Evolutionary conservation across 148 eudicot genomes (phyloP).

Genomic region (Chenopodium berlandieri): DNA sequence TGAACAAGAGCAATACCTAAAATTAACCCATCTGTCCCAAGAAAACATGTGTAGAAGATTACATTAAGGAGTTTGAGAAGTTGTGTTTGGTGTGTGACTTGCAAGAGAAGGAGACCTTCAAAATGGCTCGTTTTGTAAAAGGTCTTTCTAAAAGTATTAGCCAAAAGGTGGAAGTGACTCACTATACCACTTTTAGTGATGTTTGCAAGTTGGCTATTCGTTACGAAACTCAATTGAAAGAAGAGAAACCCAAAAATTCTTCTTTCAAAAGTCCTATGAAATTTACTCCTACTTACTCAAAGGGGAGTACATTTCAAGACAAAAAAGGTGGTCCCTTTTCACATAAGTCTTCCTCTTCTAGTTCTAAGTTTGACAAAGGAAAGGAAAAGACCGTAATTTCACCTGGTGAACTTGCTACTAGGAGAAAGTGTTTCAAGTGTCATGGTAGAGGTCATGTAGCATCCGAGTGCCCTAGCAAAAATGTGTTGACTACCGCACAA

Average conservation of each 20-base stretch:
- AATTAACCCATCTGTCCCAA: too few species aligned
- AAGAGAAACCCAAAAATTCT: background rate
- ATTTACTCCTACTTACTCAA: background rate
- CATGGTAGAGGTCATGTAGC: background rate
- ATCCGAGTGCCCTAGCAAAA: background rate
- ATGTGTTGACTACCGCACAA: background rate
- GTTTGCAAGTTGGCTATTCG: background rate
- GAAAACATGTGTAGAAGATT: too few species aligned
- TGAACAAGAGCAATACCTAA: too few species aligned
- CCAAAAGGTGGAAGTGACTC: background rate
- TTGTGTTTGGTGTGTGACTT: too few species aligned
- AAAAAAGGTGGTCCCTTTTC: background rate
- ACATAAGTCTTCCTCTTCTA: background rate
- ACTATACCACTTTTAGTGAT: background rate
- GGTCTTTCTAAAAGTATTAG: background rate
- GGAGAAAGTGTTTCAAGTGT: background rate
- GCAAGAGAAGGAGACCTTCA: background rate
- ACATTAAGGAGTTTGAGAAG: too few species aligned
- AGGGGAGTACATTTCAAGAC: background rate
- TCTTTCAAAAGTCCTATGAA: background rate
- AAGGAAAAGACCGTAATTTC: background rate
- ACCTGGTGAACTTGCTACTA: background rate
- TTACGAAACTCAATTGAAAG: background rate
- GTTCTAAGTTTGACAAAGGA: background rate
- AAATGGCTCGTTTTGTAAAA: background rate